Conservation (phyloP, 1,284 basidiomycete species). For the Prillingera fragicola region DNA sequence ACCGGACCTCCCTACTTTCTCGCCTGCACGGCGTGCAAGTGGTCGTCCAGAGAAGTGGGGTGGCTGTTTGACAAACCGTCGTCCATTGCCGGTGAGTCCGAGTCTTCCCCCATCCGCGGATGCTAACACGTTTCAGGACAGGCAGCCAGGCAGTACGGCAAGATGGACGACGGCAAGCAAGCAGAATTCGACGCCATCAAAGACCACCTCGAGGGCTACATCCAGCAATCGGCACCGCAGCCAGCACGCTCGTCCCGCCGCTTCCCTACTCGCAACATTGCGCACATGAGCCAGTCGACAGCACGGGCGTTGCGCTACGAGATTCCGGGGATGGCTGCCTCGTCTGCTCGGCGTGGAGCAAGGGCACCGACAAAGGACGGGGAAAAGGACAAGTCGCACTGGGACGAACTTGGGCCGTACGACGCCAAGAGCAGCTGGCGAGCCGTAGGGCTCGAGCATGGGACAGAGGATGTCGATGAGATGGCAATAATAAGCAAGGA, state of each 20-base stretch:
- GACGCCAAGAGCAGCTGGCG: slow-evolving; percentile 34
- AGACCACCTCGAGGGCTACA: slow-evolving; percentile 86
- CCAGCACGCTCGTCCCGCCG: slow-evolving; percentile 9
- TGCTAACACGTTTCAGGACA: slow-evolving; percentile 58
- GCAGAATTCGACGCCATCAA: slow-evolving; percentile 85
- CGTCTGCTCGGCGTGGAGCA: slow-evolving; percentile 3
- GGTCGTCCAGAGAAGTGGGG: slow-evolving; percentile 86
- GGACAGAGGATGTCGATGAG: slow-evolving; percentile 40
- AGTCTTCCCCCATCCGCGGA: slow-evolving; percentile 1
- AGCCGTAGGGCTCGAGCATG: slow-evolving; percentile 18
- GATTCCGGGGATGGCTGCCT: slow-evolving; percentile 29
- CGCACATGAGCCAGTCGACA: slow-evolving; percentile 41
- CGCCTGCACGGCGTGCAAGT: slow-evolving; percentile 84
- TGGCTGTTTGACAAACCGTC: slow-evolving; percentile 95
- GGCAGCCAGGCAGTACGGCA: slow-evolving; percentile 77
- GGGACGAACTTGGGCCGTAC: slow-evolving; percentile 43
- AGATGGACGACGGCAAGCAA: slow-evolving; percentile 66
- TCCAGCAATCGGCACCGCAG: slow-evolving; percentile 32
- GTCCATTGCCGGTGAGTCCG: slow-evolving; percentile 70
- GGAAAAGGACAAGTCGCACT: slow-evolving; percentile 18
- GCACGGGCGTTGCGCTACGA: slow-evolving; percentile 35
- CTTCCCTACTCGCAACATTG: slow-evolving; percentile 39
- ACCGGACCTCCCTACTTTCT: slow-evolving; percentile 84
- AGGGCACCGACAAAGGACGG: background rate
- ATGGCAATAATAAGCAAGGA: slow-evolving; percentile 57